A percentile compares a stretch with the other conserved stretches of the same genome.
phyloP scores from a whole-genome alignment of 192 early-diverging fungal species.

The Linnemannia exigua region DNA sequence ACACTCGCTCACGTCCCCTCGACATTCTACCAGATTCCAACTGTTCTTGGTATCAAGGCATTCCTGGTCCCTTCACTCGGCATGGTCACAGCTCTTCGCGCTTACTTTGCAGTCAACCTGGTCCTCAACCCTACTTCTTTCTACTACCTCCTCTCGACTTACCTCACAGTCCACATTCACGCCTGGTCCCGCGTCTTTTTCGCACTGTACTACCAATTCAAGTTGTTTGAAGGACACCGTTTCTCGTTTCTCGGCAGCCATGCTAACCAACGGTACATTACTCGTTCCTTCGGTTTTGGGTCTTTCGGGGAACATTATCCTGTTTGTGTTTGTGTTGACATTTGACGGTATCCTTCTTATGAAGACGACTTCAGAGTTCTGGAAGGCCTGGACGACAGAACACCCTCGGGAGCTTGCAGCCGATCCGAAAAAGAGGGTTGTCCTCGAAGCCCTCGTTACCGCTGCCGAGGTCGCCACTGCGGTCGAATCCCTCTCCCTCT shows the following conservation, averaged over 20 bases:
- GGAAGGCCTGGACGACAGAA: conserved; percentile 49
- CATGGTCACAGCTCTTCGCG: conserved; percentile 43
- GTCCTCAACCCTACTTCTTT: conserved; percentile 40
- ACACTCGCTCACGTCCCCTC: conserved; percentile 42
- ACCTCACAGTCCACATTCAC: conserved; percentile 54
- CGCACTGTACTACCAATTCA: conserved; percentile 51
- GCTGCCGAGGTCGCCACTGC: conserved; percentile 36
- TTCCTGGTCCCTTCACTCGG: conserved; percentile 45
- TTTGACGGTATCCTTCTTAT: conserved; percentile 23
- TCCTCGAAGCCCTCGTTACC: conserved; percentile 40
- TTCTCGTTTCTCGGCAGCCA: conserved; percentile 37
- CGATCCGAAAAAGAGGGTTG: conserved; percentile 33
- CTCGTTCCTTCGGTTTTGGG: conserved; percentile 42
- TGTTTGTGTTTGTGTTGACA: conserved; percentile 19
- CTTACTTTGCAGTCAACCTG: conserved; percentile 47
- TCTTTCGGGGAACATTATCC: conserved; percentile 29
- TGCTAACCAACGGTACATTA: conserved; percentile 50
- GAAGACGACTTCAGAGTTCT: conserved; percentile 8
- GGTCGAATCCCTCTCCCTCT: neutral
- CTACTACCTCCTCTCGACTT: conserved; percentile 47
- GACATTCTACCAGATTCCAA: conserved; percentile 53
- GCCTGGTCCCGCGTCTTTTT: conserved; percentile 57
- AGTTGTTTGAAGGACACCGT: conserved; percentile 37
- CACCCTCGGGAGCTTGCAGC: conserved; percentile 36
- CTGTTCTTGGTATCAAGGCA: conserved; percentile 51